Base-by-base conservation (phyloP, 129 eudicot species). In the Helichrysum umbraculigerum region DNA sequence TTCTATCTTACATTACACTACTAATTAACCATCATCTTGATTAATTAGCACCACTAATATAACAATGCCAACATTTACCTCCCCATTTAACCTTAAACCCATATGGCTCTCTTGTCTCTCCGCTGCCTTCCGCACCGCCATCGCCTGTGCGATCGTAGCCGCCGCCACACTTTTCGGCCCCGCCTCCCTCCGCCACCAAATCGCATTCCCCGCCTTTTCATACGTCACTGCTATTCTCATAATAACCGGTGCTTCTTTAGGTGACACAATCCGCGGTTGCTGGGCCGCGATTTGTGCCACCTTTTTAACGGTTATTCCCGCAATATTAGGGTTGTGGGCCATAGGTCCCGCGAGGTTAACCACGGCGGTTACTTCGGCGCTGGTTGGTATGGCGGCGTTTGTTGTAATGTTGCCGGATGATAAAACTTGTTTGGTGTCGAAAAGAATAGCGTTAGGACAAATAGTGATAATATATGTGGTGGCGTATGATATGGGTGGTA, bases 391-490 rank as follows among this genome's bases (percentile, higher is more conserved):
- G 58, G 83, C 86, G 37, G 88, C 93, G 41, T 94, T 91, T 57
- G 79, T 84, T 61, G 95, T 94, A 79, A 91, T 77, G 76, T 35
- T 89, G 70, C 98, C 88, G 11, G 86, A 83, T 68, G 70, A 80
- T 29, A 82, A 58, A 63, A 85, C 93, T 0, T 91, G 81, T 73
- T 42, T 91, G 76, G 71, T 91, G 67, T 66, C 96, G 17, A 94
- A 91, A 75, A 75, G 97, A 54, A 91, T 94, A 37, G 98, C 97
- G 25, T 77, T 94, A 44, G 98, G 98, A 1, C 97, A 94, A 79
- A 83, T 91, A 72, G 98, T 94, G 42, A 71, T 94, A 4, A 78
- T 91, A 5, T 94, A 94, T 75, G 97, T 91, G 33, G 52, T 81
- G 30, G 96, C 85, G 29, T 88, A 34, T 71, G 86, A 85, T 32